These are phyloP conservation scores for Stagonosporopsis rhizophila DNA, from an alignment of 2,329 filamentous ascomycete genomes.

Conservation along the genomic window DNA sequence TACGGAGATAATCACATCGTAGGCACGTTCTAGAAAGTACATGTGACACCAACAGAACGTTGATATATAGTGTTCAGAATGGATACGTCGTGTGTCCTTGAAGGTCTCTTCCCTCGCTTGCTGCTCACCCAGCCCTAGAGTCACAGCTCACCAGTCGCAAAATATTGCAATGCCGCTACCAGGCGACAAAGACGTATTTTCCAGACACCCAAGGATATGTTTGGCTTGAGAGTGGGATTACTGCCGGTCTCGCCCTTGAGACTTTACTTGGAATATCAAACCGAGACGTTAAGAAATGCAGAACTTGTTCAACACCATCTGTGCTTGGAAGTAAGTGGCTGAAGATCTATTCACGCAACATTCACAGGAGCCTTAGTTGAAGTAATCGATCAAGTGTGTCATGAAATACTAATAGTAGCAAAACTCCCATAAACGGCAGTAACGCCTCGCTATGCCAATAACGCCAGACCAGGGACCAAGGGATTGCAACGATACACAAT, in stretches of 20 bases:
- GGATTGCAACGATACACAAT: no score
- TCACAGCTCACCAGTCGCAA: not conserved
- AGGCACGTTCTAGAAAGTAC: no score
- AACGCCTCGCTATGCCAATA: conserved; percentile 5
- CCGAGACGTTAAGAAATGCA: not conserved
- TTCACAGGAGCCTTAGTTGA: not conserved
- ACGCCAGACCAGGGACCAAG: not conserved
- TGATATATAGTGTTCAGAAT: not conserved
- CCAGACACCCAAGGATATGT: not conserved
- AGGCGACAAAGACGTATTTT: not conserved
- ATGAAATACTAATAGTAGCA: not conserved
- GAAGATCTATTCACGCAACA: not conserved
- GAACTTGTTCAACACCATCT: not conserved
- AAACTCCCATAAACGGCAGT: not conserved
- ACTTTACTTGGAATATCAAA: not conserved
- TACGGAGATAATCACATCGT: not conserved
- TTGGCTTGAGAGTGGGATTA: no score
- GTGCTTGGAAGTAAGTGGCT: not conserved
- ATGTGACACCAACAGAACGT: no score
- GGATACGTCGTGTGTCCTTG: no score
- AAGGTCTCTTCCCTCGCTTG: no score
- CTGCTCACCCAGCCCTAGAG: not conserved
- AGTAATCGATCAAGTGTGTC: not conserved
- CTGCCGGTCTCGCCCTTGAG: not conserved
- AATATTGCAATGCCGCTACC: not conserved